A percentile compares a stretch with the other conserved stretches of the same genome.
Conservation (phyloP, 2,329 filamentous ascomycete genomes). For the Aureobasidium mangrovei region DNA sequence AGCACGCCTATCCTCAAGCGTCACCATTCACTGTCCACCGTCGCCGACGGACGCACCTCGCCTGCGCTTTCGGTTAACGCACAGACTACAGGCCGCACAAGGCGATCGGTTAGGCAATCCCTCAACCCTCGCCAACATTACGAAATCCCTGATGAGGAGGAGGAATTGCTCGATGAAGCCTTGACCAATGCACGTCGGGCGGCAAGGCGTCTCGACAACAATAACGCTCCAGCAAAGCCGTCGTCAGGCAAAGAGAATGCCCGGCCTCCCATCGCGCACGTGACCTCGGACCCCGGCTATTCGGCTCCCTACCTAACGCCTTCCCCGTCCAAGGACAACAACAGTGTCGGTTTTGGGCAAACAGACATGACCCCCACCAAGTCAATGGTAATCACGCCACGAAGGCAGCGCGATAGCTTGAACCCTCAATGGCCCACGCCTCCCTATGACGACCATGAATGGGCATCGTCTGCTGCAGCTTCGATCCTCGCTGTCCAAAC, state of each 20-base stretch:
- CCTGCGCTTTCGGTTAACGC: constrained; percentile 35
- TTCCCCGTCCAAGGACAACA: constrained; percentile 74
- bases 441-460: constrained; percentile 88
- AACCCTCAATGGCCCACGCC: constrained; percentile 84
- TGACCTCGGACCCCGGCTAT: constrained; percentile 35
- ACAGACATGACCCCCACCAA: constrained; percentile 55
- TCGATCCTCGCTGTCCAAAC: constrained; percentile 8
- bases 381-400: constrained; percentile 60
- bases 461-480: constrained; percentile 66
- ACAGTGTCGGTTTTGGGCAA: constrained; percentile 63
- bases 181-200: constrained; percentile 68
- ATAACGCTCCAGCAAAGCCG: constrained; percentile 16
- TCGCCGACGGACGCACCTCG: constrained; percentile 44
- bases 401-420: constrained; percentile 40
- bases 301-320: constrained; percentile 57
- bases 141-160: constrained; percentile 91
- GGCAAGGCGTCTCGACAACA: constrained; percentile 57
- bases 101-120: constrained; percentile 63
- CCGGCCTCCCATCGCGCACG: constrained; percentile 48
- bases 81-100: constrained; percentile 55
- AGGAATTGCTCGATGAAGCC: constrained; percentile 87
- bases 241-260: constrained; percentile 18
- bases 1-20: constrained; percentile 41
- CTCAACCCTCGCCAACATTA: constrained; percentile 72
- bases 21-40: constrained; percentile 39